Evolutionary conservation across 2,329 filamentous ascomycete genomes (phyloP), one percentile per base, ranked within the genome.

Genomic region (Aspergillus aculeatus): DNA sequence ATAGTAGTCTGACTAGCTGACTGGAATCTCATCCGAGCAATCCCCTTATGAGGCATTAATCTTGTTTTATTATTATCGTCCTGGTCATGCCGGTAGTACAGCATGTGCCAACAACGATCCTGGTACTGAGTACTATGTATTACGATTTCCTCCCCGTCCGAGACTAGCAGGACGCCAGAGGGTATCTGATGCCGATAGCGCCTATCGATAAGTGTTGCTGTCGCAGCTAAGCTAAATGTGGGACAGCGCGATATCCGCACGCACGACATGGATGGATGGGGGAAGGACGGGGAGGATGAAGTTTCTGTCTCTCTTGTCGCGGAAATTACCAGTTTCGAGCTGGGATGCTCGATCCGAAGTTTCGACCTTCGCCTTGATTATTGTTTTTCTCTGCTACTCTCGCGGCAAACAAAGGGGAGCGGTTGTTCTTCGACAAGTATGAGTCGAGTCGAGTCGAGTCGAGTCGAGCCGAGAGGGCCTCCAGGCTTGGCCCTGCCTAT

Each of bases 161-260:
- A 32, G n/a, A 19, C n/a, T 3, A 19, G 21, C 12, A 41, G 31
- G 14, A n/a, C 12, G 24, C 16, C 31, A 19, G 23, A 31, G 26
- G 41, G 57, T 54, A 58, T 60, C 50, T 57, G 21, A 54, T 54
- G 44, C 56, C 49, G 44, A 55, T 56, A 55, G 56, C 51, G 62
- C 53, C 61, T 63, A 61, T 65, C 63, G 63, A 64, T 50, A 50
- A 29, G 24, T 29, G 48, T 24, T 29, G n/a, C 14, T 29, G n/a
- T 50, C 16, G 38, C 26, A 24, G 48, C 47, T 64, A 62, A 58
- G 56, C 56, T 58, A 35, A 63, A 64, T 60, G 63, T 64, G 61
- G 62, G 61, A 63, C 61, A 63, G 54, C 58, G 63, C 62, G 57
- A 62, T 62, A 60, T 60, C 62, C 62, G 62, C 62, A 57, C 49